These are phyloP conservation scores for Oidiodendron maius DNA, from an alignment of 495 filamentous ascomycete genomes.

Conservation along the genomic window DNA sequence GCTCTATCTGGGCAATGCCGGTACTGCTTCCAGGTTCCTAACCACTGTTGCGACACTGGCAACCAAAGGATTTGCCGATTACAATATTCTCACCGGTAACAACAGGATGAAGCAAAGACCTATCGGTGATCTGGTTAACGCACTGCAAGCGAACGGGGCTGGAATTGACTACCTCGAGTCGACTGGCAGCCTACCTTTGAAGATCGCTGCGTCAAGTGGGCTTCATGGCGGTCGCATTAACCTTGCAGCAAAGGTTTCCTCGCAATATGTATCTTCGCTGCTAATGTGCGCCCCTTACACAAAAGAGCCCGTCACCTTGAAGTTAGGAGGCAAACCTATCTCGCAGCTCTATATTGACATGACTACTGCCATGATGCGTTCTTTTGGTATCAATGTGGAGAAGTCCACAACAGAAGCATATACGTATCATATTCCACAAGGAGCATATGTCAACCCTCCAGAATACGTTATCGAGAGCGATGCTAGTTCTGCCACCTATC, in stretches of 20 bases:
- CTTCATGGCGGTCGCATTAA: conserved; percentile 90
- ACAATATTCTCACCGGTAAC: conserved; percentile 86
- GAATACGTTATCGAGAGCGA: conserved; percentile 94
- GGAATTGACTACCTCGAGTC: conserved; percentile 76
- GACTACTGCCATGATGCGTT: conserved; percentile 97
- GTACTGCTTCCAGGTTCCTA: conserved; percentile 92
- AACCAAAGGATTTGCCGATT: conserved; percentile 50
- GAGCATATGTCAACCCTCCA: conserved; percentile 73
- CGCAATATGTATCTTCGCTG: conserved; percentile 94
- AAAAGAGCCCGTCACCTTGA: conserved; percentile 85
- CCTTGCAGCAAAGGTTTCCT: conserved; percentile 88
- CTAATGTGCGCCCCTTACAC: conserved; percentile 97
- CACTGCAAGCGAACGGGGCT: conserved; percentile 78
- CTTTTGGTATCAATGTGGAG: conserved; percentile 79
- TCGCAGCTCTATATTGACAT: conserved; percentile 97
- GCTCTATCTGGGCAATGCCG: conserved; percentile 93
- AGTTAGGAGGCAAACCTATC: conserved; percentile 87
- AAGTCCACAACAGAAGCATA: conserved; percentile 61
- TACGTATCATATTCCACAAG: conserved; percentile 91
- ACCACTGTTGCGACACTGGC: conserved; percentile 84
- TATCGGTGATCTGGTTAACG: conserved; percentile 87
- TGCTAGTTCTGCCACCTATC: conserved; percentile 95
- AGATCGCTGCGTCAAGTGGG: conserved; percentile 74
- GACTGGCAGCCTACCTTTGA: conserved; percentile 73
- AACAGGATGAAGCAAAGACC: conserved; percentile 93